These are phyloP conservation scores for Monilinia fructigena DNA, from an alignment of 2,329 filamentous ascomycete species.

Conservation along the genomic window DNA sequence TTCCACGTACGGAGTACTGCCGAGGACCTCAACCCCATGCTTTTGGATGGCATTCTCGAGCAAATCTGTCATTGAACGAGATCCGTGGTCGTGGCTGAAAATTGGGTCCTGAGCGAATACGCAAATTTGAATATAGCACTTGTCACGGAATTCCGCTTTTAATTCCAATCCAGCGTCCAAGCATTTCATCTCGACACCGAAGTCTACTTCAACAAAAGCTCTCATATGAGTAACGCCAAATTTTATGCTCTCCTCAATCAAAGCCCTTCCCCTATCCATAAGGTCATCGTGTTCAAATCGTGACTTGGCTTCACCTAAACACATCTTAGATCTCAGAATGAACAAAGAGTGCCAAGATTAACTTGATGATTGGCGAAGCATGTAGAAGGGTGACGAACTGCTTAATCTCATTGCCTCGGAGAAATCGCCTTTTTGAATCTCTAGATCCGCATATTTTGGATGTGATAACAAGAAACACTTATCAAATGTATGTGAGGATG, in stretches of 20 bases:
- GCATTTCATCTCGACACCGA: constrained; percentile 57
- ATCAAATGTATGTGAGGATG: constrained; percentile 74
- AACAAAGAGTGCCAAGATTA: constrained; percentile 1
- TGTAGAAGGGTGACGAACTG: constrained; percentile 29
- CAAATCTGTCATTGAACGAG: constrained; percentile 50
- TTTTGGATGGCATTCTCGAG: constrained; percentile 48
- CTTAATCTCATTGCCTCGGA: constrained; percentile 62
- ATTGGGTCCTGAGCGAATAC: constrained; percentile 70
- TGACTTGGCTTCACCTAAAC: constrained; percentile 53
- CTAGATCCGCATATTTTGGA: constrained; percentile 58
- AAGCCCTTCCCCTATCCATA: constrained; percentile 60
- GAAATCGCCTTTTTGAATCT: constrained; percentile 61
- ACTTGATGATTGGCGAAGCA: constrained; percentile 1
- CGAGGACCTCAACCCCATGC: constrained; percentile 56
- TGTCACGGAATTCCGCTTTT: constrained; percentile 52
- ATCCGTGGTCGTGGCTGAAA: constrained; percentile 54
- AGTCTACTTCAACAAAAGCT: constrained; percentile 70
- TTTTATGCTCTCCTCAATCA: constrained; percentile 62
- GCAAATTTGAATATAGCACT: constrained; percentile 64
- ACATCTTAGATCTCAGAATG: constrained; percentile 13
- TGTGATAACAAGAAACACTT: constrained; percentile 61
- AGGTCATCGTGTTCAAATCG: constrained; percentile 62
- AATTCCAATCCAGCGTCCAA: constrained; percentile 57
- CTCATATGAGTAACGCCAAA: constrained; percentile 68
- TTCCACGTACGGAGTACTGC: constrained; percentile 71